Conservation (phyloP, 371 early-diverging fungal species). For the Phascolomyces articulosus region DNA sequence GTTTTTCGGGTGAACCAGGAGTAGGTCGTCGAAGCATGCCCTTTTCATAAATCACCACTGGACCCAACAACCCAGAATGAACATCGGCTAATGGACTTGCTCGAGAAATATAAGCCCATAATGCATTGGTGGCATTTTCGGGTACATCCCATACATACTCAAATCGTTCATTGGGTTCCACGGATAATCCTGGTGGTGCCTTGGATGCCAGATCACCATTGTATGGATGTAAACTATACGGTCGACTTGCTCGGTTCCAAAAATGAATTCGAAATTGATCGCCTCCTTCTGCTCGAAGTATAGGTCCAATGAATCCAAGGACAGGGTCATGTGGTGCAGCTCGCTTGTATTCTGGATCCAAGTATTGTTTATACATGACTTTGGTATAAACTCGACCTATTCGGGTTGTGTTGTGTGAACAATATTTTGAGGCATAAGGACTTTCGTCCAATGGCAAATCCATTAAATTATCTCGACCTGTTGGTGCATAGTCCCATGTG, state of each 20-base stretch:
- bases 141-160: slow-evolving; percentile 56
- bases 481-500: slow-evolving; percentile 57
- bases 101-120: slow-evolving; percentile 53
- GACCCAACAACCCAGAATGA: slow-evolving; percentile 50
- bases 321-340: slow-evolving; percentile 35
- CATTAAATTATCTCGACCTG: slow-evolving; percentile 35
- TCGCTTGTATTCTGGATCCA: slow-evolving; percentile 34
- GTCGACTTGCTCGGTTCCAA: slow-evolving; percentile 41
- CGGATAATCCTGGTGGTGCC: slow-evolving; percentile 22
- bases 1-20: slow-evolving; percentile 27
- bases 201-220: slow-evolving; percentile 11
- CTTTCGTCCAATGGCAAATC: slow-evolving; percentile 36
- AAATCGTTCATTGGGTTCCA: slow-evolving; percentile 37
- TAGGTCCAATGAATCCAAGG: slow-evolving; percentile 52
- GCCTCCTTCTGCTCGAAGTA: slow-evolving; percentile 56
- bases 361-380: slow-evolving; percentile 46
- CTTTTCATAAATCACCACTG: slow-evolving; percentile 46
- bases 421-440: slow-evolving; percentile 27
- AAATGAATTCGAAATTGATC: slow-evolving; percentile 48
- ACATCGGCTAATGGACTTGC: slow-evolving; percentile 36
- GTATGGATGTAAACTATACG: slow-evolving; percentile 54
- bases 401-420: slow-evolving; percentile 26
- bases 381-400: slow-evolving; percentile 50
- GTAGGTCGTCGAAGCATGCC: slow-evolving; percentile 34
- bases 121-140: slow-evolving; percentile 19